These are phyloP conservation scores for Leishmania mexicana DNA, from an alignment of 208 protist species.

Conservation along the genomic window DNA sequence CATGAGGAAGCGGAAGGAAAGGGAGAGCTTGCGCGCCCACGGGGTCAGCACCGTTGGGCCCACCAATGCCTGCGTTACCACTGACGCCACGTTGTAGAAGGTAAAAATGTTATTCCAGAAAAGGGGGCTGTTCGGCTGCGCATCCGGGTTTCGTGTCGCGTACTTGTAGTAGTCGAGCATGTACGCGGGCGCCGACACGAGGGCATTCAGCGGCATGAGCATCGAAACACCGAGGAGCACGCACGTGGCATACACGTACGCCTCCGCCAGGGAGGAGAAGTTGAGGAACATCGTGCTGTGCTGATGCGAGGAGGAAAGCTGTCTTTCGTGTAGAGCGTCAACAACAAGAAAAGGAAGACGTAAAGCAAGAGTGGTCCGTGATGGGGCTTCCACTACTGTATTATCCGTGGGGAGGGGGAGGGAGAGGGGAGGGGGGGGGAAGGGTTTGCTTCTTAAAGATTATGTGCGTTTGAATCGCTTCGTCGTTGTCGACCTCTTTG, in stretches of 20 bases:
- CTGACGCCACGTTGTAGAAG: slow-evolving; percentile 80
- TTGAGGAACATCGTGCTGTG: slow-evolving; percentile 30
- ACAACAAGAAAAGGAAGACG: background rate
- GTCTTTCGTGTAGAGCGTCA: background rate
- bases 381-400: background rate
- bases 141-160: slow-evolving; percentile 51
- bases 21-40: slow-evolving; percentile 49
- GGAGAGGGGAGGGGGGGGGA: background rate
- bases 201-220: slow-evolving; percentile 89
- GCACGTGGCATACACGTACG: slow-evolving; percentile 79
- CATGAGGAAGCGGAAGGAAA: slow-evolving; percentile 55
- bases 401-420: background rate
- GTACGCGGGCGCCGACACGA: slow-evolving; percentile 81
- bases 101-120: slow-evolving; percentile 83
- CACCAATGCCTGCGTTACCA: slow-evolving; percentile 67
- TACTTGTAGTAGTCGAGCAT: slow-evolving; percentile 89
- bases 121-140: slow-evolving; percentile 39
- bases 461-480: background rate
- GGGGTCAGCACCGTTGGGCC: slow-evolving; percentile 70
- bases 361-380: too few species aligned
- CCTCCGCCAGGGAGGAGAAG: slow-evolving; percentile 49
- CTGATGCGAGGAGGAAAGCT: background rate
- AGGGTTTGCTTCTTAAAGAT: too few species aligned
- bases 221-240: slow-evolving; percentile 82
- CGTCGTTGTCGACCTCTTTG: too few species aligned